Percentiles rank a stretch among this genome's conserved stretches.
These are phyloP conservation scores for Yarrowia yakushimensis DNA, from an alignment of 805 yeast species.

Conservation along the genomic window DNA sequence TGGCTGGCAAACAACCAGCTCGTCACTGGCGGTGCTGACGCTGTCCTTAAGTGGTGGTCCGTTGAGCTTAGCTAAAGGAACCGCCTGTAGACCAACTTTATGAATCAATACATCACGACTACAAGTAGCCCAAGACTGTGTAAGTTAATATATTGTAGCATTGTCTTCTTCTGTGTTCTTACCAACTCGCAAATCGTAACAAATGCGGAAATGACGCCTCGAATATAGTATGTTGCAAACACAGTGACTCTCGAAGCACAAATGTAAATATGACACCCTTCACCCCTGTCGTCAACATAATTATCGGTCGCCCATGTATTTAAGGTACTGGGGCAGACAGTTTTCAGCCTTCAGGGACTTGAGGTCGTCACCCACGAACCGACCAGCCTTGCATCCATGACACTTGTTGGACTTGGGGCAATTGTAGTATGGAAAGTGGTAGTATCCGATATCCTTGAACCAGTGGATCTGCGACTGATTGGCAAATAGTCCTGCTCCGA, in stretches of 20 bases:
- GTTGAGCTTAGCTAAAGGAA: conserved; percentile 31
- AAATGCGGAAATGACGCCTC: too few relatives aligned
- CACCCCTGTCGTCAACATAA: too few relatives aligned
- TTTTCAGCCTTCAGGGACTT: conserved; percentile 53
- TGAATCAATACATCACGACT: too few relatives aligned
- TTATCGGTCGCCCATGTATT: conserved; percentile 33
- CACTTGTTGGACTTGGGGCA: conserved; percentile 62
- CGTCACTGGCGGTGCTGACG: conserved; percentile 76
- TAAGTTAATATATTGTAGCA: not conserved
- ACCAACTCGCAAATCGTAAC: too few relatives aligned
- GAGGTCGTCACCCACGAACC: conserved; percentile 37
- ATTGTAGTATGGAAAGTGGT: conserved; percentile 64
- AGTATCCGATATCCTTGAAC: conserved; percentile 82
- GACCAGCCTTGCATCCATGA: conserved; percentile 49
- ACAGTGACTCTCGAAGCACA: too few relatives aligned
- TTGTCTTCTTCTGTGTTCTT: too few relatives aligned
- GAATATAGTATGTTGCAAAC: too few relatives aligned
- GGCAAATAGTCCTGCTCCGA: conserved; percentile 45
- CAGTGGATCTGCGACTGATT: conserved; percentile 70
- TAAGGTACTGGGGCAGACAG: conserved; percentile 69
- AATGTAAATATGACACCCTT: too few relatives aligned
- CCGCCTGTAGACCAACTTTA: too few relatives aligned
- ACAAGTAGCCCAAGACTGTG: too few relatives aligned
- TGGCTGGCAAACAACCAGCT: conserved; percentile 57
- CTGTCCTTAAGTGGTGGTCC: conserved; percentile 72